Conservation (phyloP, 1,284 basidiomycete species). For the Fistulina hepatica region DNA sequence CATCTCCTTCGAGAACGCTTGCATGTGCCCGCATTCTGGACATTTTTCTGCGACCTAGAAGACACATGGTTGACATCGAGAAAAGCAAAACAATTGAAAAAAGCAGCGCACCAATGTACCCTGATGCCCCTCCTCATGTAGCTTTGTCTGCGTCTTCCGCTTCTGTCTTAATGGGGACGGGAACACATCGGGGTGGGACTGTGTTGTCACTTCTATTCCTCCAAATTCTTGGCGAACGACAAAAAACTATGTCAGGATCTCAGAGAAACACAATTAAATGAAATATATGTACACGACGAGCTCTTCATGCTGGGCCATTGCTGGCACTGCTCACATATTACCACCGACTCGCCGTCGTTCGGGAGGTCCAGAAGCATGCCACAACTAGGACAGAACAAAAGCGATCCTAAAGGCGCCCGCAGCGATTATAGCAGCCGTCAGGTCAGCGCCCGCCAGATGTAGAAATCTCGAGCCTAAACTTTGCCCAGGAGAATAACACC, state of each 20-base stretch:
- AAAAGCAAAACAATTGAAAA: neutral
- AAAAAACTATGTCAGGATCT: too few species aligned
- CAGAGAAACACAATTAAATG: neutral
- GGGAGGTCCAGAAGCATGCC: slow-evolving; percentile 85
- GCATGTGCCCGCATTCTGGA: slow-evolving; percentile 77
- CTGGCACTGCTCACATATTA: slow-evolving; percentile 86
- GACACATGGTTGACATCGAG: neutral
- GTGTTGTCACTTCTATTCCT: slow-evolving; percentile 82
- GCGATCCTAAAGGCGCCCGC: too few species aligned
- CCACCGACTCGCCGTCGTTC: slow-evolving; percentile 61
- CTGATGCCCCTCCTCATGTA: slow-evolving; percentile 64
- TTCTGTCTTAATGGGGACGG: slow-evolving; percentile 83
- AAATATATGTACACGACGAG: slow-evolving; percentile 69
- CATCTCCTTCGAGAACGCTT: slow-evolving; percentile 69
- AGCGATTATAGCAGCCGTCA: too few species aligned
- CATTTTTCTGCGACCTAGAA: slow-evolving; percentile 85
- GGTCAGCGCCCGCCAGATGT: too few species aligned
- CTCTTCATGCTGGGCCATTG: slow-evolving; percentile 72
- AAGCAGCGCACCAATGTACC: slow-evolving; percentile 65
- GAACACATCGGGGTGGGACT: slow-evolving; percentile 89
- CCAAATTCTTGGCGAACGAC: slow-evolving; percentile 98
- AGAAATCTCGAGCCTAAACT: too few species aligned
- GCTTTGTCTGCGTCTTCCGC: slow-evolving; percentile 83
- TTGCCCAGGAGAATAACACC: too few species aligned
- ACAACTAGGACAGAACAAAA: slow-evolving; percentile 90